Evolutionary conservation across 164 flowering plant species (phyloP), one percentile per base, ranked within the genome.

Genomic region (Warburgia ugandensis): DNA sequence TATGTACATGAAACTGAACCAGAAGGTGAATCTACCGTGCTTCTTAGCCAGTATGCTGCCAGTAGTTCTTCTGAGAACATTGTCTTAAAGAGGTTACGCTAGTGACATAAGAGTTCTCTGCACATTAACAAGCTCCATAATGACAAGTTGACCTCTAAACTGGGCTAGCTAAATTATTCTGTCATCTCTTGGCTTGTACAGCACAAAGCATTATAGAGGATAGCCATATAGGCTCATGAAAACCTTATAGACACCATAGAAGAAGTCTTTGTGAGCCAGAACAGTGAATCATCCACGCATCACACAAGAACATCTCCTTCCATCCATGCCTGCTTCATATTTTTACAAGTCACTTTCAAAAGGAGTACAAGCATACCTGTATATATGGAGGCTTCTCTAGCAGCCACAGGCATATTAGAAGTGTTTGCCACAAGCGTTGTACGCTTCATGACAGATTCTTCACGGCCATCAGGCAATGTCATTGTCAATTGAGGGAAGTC

Each of bases 391-490:
- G 99, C 99, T 70, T 94, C 99, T 56, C 99, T 87, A 59, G 99
- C 99, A 79, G 99, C 99, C 80, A 94, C 99, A 49, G 99, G 99
- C 99, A 94, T 94, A 67, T 94, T 94, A 43, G 99, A 94, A 53
- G 99, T 94, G 72, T 94, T 94, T 48, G 99, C 99, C 35, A 94
- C 99, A 64, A 94, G 96, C 41, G 99, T 94, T 17, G 99, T 94
- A 22, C 99, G 96, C 74, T 94, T 94, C 99, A 94, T 94, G 54
- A 94, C 99, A 69, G 99, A 94, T 71, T 94, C 99, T 74, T 94
- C 99, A 68, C 99, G 94, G 35, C 99, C 99, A 79, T 94, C 99
- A 73, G 99, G 99, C 62, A 94, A 68, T 52, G 99, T 94, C 99
- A 94, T 94, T 46, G 99, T 94, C 75, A 94, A 68, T 84, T 94